Conservation (phyloP, 352 stramenopile species). For the Pythium myriotylum region DNA sequence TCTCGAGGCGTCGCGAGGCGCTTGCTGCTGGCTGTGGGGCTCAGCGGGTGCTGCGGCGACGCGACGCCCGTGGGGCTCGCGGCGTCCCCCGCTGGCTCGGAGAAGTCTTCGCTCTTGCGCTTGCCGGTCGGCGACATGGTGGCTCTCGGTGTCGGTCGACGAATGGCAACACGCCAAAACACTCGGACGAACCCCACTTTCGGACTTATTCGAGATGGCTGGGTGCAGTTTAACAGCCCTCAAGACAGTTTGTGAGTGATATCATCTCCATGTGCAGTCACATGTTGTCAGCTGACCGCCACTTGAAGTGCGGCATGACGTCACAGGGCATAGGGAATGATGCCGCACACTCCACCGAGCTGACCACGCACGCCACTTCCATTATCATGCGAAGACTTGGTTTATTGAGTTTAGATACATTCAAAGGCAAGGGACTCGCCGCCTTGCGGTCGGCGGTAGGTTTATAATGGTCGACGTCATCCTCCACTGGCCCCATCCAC, state of each 20-base stretch:
- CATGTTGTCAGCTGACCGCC: constrained; percentile 3
- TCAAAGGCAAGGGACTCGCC: constrained; percentile 1
- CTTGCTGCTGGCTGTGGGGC: constrained; percentile 18
- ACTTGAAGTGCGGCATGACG: constrained; percentile 22
- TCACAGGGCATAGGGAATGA: constrained; percentile 1
- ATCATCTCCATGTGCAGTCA: not conserved
- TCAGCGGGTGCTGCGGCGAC: constrained; percentile 9
- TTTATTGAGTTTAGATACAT: constrained; percentile 1
- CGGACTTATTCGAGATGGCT: constrained; percentile 5
- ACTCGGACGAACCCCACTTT: constrained; percentile 4
- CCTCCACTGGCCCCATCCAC: no score
- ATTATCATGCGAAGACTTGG: no score
- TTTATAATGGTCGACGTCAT: not conserved
- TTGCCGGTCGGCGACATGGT: constrained; percentile 19
- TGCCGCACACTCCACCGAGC: not conserved
- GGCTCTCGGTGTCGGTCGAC: constrained; percentile 1
- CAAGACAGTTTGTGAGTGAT: constrained; percentile 4
- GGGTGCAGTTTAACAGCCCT: constrained; percentile 1
- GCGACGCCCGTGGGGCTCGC: constrained; percentile 4
- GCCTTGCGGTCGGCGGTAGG: not conserved
- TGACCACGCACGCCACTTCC: not conserved
- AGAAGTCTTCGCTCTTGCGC: constrained; percentile 31
- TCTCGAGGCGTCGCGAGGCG: constrained; percentile 7
- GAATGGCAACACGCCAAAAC: constrained; percentile 15
- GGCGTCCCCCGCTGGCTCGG: not conserved